Base-by-base conservation (phyloP, 179 eudicot species). In the Beta lomatogona region DNA sequence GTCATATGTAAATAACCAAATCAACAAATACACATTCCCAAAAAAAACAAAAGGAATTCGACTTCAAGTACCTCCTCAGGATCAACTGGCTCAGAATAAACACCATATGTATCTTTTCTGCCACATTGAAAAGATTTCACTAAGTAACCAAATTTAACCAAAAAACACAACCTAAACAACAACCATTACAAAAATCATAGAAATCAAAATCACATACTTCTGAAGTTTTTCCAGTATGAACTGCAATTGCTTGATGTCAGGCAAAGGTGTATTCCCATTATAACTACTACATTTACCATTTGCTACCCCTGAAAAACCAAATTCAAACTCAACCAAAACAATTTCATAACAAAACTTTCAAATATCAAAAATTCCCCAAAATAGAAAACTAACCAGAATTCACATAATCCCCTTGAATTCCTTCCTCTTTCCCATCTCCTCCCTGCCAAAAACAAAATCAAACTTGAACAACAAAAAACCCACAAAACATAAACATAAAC, bases 81-180 rank as follows among this genome's bases (percentile, higher is more conserved):
- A 89, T 94, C 98, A 77, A 94, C 99, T 0, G 99, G 98, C 54
- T 94, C 99, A 25, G 99, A 92, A 84, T 89, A 96, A 75, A 91
- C 99, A 73, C 98, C 97, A 84, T 94, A 96, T 12, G 87, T 94
- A 81, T 96, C 99, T 83, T 96, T 96, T 94, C 99, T 96, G 97
- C 79, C 91, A 91, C 81, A 89, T 80, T 41, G 64, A 87, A 89
- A 86, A 66, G 36, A 13, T 80, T 57, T 53, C 71, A 75, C 50
- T 78, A 84, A 79, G 79, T 86, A 75, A 54, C 54, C 59, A 69
- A 68, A 61, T 14, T 9, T 52, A 55, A 50, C 48, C 19, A 9
- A 55, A 59, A 76, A 75, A 72, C 53, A 19, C 10, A 61, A 41
- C 63, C 59, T 13, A 76, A 44, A 28, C 22, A 22, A 16, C 1